A percentile compares a stretch with the other conserved stretches of the same genome.
Evolutionary conservation across 768 basidiomycete genomes (phyloP).

Genomic region (Postia placenta): DNA sequence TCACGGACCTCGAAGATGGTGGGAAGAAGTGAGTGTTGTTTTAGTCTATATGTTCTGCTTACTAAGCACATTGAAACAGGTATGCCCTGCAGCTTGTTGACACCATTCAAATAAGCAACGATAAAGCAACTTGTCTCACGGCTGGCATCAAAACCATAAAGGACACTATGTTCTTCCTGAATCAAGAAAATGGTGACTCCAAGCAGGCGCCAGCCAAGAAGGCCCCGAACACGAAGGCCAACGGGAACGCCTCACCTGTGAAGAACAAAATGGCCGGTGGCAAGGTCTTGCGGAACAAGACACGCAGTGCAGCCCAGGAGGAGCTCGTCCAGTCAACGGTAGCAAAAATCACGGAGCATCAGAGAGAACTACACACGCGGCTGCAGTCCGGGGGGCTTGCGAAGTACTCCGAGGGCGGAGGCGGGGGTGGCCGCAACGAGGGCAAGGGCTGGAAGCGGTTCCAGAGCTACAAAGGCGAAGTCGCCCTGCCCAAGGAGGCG

Average conservation of each 20-base stretch:
- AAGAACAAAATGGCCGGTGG: constrained; percentile 75
- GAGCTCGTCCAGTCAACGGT: constrained; percentile 75
- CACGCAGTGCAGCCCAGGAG: constrained; percentile 79
- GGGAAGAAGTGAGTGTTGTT: constrained; percentile 62
- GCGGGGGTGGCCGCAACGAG: constrained; percentile 68
- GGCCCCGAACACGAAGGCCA: constrained; percentile 39
- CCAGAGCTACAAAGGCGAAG: constrained; percentile 95
- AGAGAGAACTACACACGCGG: constrained; percentile 70
- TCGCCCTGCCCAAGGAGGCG: constrained; percentile 77
- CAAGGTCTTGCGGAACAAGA: constrained; percentile 88
- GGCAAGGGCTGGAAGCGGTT: constrained; percentile 94
- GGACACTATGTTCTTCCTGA: constrained; percentile 85
- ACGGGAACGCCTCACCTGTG: constrained; percentile 54
- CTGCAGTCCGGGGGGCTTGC: constrained; percentile 77
- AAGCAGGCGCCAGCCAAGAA: constrained; percentile 53
- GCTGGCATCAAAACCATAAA: constrained; percentile 80
- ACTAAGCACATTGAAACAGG: constrained; percentile 31
- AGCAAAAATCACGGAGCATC: constrained; percentile 83
- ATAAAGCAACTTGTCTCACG: constrained; percentile 65
- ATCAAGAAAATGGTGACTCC: constrained; percentile 48
- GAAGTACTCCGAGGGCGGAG: constrained; percentile 79
- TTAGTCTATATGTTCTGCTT: neutral
- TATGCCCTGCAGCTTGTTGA: constrained; percentile 88
- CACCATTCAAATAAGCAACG: constrained; percentile 72
- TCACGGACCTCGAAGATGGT: constrained; percentile 75